Percentiles rank a stretch among this genome's conserved stretches.
Conservation (phyloP, 345 rosid species). For the Luvunga scandens region DNA sequence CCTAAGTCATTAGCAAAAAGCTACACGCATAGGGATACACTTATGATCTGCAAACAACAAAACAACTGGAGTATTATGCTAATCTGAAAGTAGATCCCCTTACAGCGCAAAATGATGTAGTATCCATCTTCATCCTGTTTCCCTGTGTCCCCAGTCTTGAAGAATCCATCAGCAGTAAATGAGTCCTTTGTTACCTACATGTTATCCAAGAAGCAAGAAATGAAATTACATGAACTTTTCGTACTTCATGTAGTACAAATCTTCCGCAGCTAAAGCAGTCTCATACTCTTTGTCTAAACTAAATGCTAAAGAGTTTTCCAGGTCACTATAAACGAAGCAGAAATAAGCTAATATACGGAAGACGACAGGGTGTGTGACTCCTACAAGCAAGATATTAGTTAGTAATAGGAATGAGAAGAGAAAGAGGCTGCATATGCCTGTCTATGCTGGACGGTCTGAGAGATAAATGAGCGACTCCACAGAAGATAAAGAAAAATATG, state of each 20-base stretch:
- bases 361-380: background rate
- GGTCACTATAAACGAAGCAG: background rate
- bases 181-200: conserved; percentile 69
- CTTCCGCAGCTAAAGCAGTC: background rate
- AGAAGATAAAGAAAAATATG: background rate
- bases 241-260: background rate
- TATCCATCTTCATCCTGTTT: conserved; percentile 87
- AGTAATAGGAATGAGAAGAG: background rate
- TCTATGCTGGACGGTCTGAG: background rate
- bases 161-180: conserved; percentile 84
- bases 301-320: background rate
- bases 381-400: background rate
- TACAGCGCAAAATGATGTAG: conserved; percentile 89
- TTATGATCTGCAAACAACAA: background rate
- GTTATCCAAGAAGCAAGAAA: conserved; percentile 9
- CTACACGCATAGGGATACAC: background rate
- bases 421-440: background rate
- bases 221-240: background rate
- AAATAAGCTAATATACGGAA: background rate
- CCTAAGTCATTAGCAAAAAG: background rate
- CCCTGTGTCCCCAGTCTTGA: conserved; percentile 95
- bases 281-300: background rate
- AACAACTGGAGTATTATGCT: background rate
- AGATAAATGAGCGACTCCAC: background rate
- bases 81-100: conserved; percentile 28